These are phyloP conservation scores for Asterionellopsis glacialis DNA, from an alignment of 108 stramenopile genomes.

Conservation along the genomic window DNA sequence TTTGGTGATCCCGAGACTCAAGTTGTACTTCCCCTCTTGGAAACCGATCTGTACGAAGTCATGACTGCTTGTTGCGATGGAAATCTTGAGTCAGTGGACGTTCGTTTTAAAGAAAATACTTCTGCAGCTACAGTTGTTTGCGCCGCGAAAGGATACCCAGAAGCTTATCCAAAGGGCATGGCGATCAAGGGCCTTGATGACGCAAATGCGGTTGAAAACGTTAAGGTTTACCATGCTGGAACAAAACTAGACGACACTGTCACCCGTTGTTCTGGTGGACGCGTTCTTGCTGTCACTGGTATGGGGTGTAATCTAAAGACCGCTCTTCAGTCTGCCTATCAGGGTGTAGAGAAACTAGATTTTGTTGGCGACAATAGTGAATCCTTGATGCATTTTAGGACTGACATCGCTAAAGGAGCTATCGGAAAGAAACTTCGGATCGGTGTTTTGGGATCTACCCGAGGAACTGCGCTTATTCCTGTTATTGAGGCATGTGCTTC, in stretches of 20 bases:
- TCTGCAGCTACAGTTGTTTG: constrained; percentile 92
- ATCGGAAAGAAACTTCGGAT: constrained; percentile 76
- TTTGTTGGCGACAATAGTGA: constrained; percentile 48
- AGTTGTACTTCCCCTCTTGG: constrained; percentile 95
- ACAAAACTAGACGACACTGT: constrained; percentile 58
- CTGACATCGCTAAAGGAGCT: constrained; percentile 83
- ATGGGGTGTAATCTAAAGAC: constrained; percentile 71
- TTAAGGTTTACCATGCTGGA: constrained; percentile 96
- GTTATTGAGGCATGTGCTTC: constrained; percentile 89
- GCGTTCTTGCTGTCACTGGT: constrained; percentile 96
- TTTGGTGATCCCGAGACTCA: constrained; percentile 99
- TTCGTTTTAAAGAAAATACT: constrained; percentile 77
- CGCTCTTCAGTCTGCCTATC: constrained; percentile 85
- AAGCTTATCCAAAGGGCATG: constrained; percentile 95
- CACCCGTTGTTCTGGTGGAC: constrained; percentile 89
- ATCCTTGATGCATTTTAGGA: constrained; percentile 70
- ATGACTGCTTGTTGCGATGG: constrained; percentile 93
- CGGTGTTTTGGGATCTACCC: constrained; percentile 93
- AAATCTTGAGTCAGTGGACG: constrained; percentile 66
- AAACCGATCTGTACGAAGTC: constrained; percentile 89
- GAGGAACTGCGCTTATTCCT: constrained; percentile 91
- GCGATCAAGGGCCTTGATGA: constrained; percentile 78
- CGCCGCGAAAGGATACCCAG: constrained; percentile 92
- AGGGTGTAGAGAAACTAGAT: constrained; percentile 58
- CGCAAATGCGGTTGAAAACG: constrained; percentile 51